Percentiles rank a stretch among this genome's conserved stretches.
Conservation (phyloP, 805 yeast genomes). For the Metschnikowia kofuensis region DNA sequence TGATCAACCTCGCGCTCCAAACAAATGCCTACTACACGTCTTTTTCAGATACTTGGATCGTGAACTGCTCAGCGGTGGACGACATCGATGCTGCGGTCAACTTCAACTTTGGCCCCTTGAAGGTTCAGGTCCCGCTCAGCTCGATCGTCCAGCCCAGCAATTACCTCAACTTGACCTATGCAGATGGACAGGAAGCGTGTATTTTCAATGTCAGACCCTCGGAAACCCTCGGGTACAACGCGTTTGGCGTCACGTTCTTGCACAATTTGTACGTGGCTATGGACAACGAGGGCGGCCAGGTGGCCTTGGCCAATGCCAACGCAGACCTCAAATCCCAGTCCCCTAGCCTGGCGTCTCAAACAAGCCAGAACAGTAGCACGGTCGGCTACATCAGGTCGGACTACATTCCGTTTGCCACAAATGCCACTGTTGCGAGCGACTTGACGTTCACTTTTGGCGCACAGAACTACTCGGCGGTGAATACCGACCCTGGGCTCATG, state of each 20-base stretch:
- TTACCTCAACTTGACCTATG: slow-evolving; percentile 40
- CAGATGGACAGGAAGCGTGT: slow-evolving; percentile 59
- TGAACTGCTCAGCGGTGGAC: slow-evolving; percentile 52
- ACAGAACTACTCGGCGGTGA: slow-evolving; percentile 8
- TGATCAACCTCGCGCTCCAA: slow-evolving; percentile 66
- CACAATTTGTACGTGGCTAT: slow-evolving; percentile 55
- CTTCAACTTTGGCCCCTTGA: slow-evolving; percentile 51
- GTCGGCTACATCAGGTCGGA: slow-evolving; percentile 38
- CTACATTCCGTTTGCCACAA: slow-evolving; percentile 48
- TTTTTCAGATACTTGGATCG: slow-evolving; percentile 53
- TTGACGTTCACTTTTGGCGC: slow-evolving; percentile 13
- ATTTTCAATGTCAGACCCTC: slow-evolving; percentile 50
- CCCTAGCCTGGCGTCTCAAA: slow-evolving; percentile 2
- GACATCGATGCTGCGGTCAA: slow-evolving; percentile 48
- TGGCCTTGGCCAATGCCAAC: slow-evolving; percentile 57
- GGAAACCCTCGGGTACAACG: slow-evolving; percentile 44
- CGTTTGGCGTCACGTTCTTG: slow-evolving; percentile 60
- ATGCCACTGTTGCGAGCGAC: slow-evolving; percentile 1
- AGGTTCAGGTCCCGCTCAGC: slow-evolving; percentile 48
- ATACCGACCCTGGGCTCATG: slow-evolving; percentile 25
- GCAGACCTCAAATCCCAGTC: slow-evolving; percentile 6
- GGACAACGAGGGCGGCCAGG: slow-evolving; percentile 52
- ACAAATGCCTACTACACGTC: slow-evolving; percentile 60
- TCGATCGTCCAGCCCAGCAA: slow-evolving; percentile 39
- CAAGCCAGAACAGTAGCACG: slow-evolving; percentile 13